Evolutionary conservation across 768 basidiomycete species (phyloP), one percentile per base, ranked within the genome.

Genomic region (Butyriboletus loyo): DNA sequence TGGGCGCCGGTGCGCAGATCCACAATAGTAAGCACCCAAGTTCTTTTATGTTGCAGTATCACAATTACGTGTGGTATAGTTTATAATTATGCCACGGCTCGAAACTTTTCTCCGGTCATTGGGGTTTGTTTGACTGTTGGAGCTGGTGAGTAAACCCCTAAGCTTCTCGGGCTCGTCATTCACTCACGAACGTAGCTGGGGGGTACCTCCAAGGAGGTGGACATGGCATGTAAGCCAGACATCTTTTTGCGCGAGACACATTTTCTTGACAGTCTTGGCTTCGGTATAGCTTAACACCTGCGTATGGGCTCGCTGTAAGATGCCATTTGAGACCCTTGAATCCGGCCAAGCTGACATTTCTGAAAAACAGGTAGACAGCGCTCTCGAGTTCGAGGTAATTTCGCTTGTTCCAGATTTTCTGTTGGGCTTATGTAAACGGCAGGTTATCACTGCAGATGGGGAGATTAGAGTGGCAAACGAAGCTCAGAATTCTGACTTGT

Each of bases 191-290:
- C 7, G 9, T 7, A 66, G 77, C 75, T 13, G 80, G 77, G 28
- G 80, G 82, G 11, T 83, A 72, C 71, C 46, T 78, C 4, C 70
- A 72, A 50, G 81, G 81, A 25, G 80, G 77, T 9, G 80, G 81
- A 6, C 76, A 79, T 48, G 70, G 76, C 42, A 57, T 66, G 40
- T 65, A 43, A 53, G 45, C 2, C 24, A 34, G 15, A 51, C 22
- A 24, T 5, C 17, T 3, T 19, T 10, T 28, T 22, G 37, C 11
- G 8, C 11, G 19, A 10, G n/a, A 43, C 25, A 8, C 4, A 19
- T 4, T 28, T 14, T 4, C 19, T 30, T 39, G 34, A 60, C 7
- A 27, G 7, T 30, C 27, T 21, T 22, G 13, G 11, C 5, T 22
- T 14, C 7, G 7, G 0, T 39, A 15, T 10, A 65, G 64, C 17